These are phyloP conservation scores for Acacia confusa DNA, from an alignment of 306 rosid genomes.

Conservation along the genomic window DNA sequence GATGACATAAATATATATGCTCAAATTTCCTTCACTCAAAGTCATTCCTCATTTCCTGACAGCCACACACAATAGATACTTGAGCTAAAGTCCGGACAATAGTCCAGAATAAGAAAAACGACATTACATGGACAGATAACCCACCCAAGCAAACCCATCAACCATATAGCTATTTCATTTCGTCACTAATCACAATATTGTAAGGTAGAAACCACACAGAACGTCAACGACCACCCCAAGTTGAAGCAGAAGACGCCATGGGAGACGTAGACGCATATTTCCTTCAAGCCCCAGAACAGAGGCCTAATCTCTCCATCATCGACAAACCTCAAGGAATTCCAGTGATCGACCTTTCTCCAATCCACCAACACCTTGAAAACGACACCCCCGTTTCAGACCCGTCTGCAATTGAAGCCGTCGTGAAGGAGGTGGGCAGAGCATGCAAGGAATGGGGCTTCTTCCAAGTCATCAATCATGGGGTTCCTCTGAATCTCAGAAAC, in stretches of 20 bases:
- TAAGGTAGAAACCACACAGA: neutral
- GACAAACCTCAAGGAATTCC: neutral
- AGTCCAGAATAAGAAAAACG: neutral
- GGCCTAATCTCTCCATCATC: neutral
- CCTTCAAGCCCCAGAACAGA: constrained; percentile 16
- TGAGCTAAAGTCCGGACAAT: too few species aligned
- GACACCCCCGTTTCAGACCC: neutral
- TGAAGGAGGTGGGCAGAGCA: neutral
- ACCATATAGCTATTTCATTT: neutral
- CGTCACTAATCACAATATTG: too few species aligned
- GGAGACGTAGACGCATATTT: neutral
- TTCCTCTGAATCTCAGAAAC: constrained; percentile 39
- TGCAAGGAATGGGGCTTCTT: constrained; percentile 8
- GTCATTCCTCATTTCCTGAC: too few species aligned
- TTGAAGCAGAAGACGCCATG: neutral
- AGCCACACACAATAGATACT: too few species aligned
- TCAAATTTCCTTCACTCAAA: too few species aligned
- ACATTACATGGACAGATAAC: neutral
- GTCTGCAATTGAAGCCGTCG: neutral
- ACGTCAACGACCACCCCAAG: neutral
- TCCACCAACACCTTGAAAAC: neutral
- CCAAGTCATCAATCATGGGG: constrained; percentile 69
- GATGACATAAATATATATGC: too few species aligned
- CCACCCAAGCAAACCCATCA: neutral
- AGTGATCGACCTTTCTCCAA: neutral